A percentile compares a stretch with the other conserved stretches of the same genome.
Evolutionary conservation across 352 stramenopile species (phyloP).

Genomic region (Globisporangium ultimum): DNA sequence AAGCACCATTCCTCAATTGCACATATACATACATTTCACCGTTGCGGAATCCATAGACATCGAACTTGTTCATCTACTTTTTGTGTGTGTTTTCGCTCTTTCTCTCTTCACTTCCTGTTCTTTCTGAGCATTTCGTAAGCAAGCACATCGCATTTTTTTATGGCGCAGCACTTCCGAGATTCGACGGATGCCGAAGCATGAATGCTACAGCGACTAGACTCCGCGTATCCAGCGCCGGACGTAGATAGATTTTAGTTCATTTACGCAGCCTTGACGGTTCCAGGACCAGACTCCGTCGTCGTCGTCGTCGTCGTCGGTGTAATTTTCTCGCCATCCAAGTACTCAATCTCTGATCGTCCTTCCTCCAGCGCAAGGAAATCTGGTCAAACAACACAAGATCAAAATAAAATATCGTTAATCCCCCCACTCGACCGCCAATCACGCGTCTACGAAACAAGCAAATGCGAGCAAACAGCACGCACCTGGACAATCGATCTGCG

Average conservation of each 20-base stretch:
- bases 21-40: slow-evolving; percentile 2
- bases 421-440: background rate
- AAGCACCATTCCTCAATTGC: background rate
- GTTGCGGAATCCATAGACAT: background rate
- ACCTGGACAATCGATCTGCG: slow-evolving; percentile 53
- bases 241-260: background rate
- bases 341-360: slow-evolving; percentile 47
- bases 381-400: slow-evolving; percentile 6
- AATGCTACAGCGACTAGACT: background rate
- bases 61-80: background rate
- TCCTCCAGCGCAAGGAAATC: slow-evolving; percentile 65
- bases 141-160: background rate
- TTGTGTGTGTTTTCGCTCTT: background rate
- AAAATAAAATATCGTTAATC: slow-evolving; percentile 1
- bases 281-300: background rate
- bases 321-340: slow-evolving; percentile 35
- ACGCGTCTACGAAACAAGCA: background rate
- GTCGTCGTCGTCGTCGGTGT: slow-evolving; percentile 5
- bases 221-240: background rate
- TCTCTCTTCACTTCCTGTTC: background rate
- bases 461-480: slow-evolving; percentile 10
- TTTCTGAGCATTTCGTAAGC: background rate
- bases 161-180: background rate
- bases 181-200: background rate
- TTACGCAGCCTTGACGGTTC: slow-evolving; percentile 1